Evolutionary conservation across 305 asterid genomes (phyloP), one percentile per base, ranked within the genome.

Genomic region (Vinca major): DNA sequence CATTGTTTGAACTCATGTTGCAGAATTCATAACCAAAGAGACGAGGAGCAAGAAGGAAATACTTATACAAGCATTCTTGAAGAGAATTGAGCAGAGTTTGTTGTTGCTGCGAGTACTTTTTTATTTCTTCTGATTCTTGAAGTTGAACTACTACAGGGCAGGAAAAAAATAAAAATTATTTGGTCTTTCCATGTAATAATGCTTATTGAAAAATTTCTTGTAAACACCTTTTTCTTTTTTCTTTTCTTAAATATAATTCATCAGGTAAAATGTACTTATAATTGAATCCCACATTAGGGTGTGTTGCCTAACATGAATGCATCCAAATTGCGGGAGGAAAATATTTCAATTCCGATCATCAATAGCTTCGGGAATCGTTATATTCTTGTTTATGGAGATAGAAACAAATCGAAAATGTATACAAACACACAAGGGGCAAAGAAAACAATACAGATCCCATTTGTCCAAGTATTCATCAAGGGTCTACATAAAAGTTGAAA

Each of bases 1-100:
- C 47, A 13, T 57, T 9, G 56, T 68, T 20, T 60, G 33, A 10
- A 54, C n/a, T 13, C 1, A 8, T 70, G 62, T 50, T 51, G 74
- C 69, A 63, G 69, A 45, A 51, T 39, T 41, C 47, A 33, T 48
- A 3, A 9, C 26, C 13, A 39, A 62, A 21, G 55, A 33, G 20
- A 51, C 37, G 53, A 62, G 68, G 60, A 14, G 49, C 1, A 2
- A 20, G 40, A 51, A 49, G 9, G 8, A 48, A 45, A 39, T 12
- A 5, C 65, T 39, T 39, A 39, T 3, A 39, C 33, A 21, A n/a
- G 40, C 41, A 40, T 58, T 58, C 63, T 41, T 60, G 14, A 19
- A 33, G 53, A 17, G 21, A 55, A 51, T 16, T n/a, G 37, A 60
- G 6, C 17, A 37, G 5, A 5, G 13, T 12, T 9, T 20, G 7